Evolutionary conservation across 164 flowering plant genomes (phyloP), one percentile per base, ranked within the genome.

Genomic region (Santalum album): DNA sequence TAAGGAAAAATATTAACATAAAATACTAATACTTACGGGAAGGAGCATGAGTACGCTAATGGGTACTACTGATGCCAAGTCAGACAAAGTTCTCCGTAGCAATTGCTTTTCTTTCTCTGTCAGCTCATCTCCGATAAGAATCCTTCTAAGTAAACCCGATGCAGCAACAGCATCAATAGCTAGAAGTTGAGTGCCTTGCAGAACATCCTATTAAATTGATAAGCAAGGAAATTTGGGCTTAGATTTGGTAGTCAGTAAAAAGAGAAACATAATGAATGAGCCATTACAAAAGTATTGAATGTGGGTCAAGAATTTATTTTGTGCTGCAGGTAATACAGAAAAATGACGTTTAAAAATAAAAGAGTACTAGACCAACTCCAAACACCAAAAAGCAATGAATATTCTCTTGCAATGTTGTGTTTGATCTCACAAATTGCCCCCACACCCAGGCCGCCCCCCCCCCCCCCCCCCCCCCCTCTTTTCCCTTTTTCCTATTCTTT

Each of bases 31-130:
- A 76, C 95, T 78, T 66, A 92, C 99, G 59, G 99, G 99, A 46
- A 92, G 91, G 54, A 92, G 96, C 99, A 92, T 92, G 24, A 92
- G 87, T 64, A 89, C 56, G 51, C 99, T 96, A 66, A 92, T 92
- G 18, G 99, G 99, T 52, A 92, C 76, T 24, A 92, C 96, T 21
- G 97, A 87, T 38, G 99, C 99, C 69, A 94, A 66, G 68, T 94
- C 97, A 7, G 95, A 87, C 25, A 82, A 36, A 14, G 99, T 89
- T 78, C 97, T 87, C 51, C 55, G 76, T 16, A 92, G 74, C 34
- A 81, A 80, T 65, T 82, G 72, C 76, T 82, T 89, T 70, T 94
- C 97, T 65, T 89, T 89, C 49, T 78, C 89, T 18, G 99, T 73
- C 42, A 92, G 67, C 64, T 89, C 96, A 69, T 92, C 99, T 52